A percentile compares a stretch with the other conserved stretches of the same genome.
These are phyloP conservation scores for Meripilus lineatus DNA, from an alignment of 1,284 basidiomycete species.

Conservation along the genomic window DNA sequence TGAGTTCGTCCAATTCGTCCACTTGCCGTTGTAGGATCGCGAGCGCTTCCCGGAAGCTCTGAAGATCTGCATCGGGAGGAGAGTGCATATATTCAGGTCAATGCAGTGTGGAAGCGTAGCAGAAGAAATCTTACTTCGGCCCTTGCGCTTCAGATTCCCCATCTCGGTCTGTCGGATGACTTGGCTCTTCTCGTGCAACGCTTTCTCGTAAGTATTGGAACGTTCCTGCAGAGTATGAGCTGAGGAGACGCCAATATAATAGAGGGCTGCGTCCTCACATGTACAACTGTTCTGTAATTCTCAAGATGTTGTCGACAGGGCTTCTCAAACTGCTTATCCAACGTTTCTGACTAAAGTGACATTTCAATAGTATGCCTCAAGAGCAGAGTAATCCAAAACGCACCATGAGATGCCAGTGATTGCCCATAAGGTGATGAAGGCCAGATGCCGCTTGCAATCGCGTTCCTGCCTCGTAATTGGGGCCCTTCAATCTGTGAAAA, in stretches of 20 bases:
- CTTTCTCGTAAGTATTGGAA: conserved; percentile 74
- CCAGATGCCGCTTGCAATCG: conserved; percentile 82
- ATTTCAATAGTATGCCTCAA: neutral
- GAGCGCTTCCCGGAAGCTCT: conserved; percentile 83
- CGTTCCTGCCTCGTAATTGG: conserved; percentile 73
- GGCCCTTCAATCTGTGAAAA: conserved; percentile 69
- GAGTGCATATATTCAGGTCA: neutral
- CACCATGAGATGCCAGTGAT: conserved; percentile 89
- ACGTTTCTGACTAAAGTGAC: conserved; percentile 62
- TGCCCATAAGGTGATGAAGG: conserved; percentile 87
- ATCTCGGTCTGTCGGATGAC: conserved; percentile 88
- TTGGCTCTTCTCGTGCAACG: conserved; percentile 76
- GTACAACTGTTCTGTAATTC: conserved; percentile 69
- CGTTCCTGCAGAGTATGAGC: conserved; percentile 50
- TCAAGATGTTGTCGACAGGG: conserved; percentile 84
- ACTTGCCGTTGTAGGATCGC: conserved; percentile 84
- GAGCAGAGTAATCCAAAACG: conserved; percentile 22
- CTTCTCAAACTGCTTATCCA: conserved; percentile 89
- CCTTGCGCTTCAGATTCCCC: conserved; percentile 79
- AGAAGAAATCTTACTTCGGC: conserved; percentile 63
- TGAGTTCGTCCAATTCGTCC: conserved; percentile 80
- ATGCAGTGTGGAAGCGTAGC: neutral
- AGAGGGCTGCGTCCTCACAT: conserved; percentile 45
- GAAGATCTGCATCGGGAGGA: conserved; percentile 64
- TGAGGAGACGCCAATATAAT: too few relatives aligned